phyloP scores from a whole-genome alignment of 768 basidiomycete species.

The Suillus subluteus region DNA sequence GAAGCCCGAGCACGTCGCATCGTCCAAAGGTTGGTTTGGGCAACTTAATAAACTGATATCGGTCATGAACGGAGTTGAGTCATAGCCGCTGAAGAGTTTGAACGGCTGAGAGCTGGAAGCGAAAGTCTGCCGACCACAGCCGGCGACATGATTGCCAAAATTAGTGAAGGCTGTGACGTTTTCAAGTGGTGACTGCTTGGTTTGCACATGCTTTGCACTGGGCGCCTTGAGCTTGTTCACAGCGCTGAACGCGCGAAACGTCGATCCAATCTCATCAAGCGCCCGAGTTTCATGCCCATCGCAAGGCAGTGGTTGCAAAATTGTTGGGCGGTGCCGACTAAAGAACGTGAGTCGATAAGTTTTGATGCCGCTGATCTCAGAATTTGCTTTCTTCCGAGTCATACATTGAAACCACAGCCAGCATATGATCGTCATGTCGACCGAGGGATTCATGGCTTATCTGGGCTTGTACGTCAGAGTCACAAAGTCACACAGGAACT shows the following conservation, averaged over 20 bases:
- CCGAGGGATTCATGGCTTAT: slow-evolving; percentile 19
- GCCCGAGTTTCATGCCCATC: not conserved
- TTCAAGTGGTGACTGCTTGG: not conserved
- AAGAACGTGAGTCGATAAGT: not conserved
- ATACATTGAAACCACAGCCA: slow-evolving; percentile 5
- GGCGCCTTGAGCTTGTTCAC: not conserved
- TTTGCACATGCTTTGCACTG: not conserved
- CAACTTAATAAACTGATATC: not conserved
- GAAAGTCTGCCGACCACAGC: not conserved
- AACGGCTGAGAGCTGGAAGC: not conserved
- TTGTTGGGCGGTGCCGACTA: not conserved
- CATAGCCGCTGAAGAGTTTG: not conserved
- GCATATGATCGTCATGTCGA: slow-evolving; percentile 21
- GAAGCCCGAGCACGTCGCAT: not conserved
- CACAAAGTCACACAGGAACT: slow-evolving; percentile 7
- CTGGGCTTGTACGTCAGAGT: slow-evolving; percentile 17
- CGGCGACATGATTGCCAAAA: not conserved
- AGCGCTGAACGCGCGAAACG: not conserved
- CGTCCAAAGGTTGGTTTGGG: not conserved
- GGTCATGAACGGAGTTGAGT: not conserved
- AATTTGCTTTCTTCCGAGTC: not conserved
- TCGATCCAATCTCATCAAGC: not conserved
- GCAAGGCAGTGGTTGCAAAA: not conserved
- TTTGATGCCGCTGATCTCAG: not conserved
- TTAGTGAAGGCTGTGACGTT: not conserved